These are phyloP conservation scores for Boletus rubroflammeus DNA, from an alignment of 768 basidiomycete species.

Conservation along the genomic window DNA sequence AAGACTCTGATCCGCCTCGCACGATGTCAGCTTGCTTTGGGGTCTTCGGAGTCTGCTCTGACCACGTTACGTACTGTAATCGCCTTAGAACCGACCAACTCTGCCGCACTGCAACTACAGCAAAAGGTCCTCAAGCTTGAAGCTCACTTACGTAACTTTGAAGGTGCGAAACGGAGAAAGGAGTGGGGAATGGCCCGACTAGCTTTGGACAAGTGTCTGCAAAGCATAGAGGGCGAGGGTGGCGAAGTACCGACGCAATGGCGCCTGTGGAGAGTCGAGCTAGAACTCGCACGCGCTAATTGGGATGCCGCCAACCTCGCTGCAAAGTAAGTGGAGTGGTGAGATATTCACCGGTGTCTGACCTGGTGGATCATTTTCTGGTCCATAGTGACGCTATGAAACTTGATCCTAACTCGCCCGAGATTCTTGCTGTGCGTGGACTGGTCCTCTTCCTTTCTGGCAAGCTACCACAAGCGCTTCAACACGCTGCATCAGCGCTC, in stretches of 20 bases:
- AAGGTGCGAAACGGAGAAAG: conserved; percentile 49
- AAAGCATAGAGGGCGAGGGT: conserved; percentile 71
- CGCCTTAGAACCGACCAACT: conserved; percentile 58
- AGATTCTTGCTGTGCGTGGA: conserved; percentile 74
- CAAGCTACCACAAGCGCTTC: conserved; percentile 65
- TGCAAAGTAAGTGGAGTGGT: conserved; percentile 57
- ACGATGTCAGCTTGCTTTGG: conserved; percentile 79
- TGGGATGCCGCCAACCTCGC: conserved; percentile 72
- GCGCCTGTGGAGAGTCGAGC: conserved; percentile 75
- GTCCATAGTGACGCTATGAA: conserved; percentile 67
- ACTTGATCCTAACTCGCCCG: conserved; percentile 68
- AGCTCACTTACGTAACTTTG: conserved; percentile 61
- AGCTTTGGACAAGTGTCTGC: conserved; percentile 75
- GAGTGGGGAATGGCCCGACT: conserved; percentile 78
- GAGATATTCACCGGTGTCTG: background rate
- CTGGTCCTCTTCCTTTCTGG: conserved; percentile 73
- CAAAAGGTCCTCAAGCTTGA: conserved; percentile 60
- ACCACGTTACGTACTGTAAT: conserved; percentile 63
- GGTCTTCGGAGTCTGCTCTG: conserved; percentile 61
- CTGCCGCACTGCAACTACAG: conserved; percentile 56
- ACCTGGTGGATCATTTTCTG: background rate
- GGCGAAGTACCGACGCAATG: conserved; percentile 75
- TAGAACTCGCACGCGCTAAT: conserved; percentile 67
- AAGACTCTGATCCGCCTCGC: conserved; percentile 84
- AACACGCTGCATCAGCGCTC: conserved; percentile 68